Evolutionary conservation across 306 rosid species (phyloP), one percentile per base, ranked within the genome.

Genomic region (Gastrolobium villosum): DNA sequence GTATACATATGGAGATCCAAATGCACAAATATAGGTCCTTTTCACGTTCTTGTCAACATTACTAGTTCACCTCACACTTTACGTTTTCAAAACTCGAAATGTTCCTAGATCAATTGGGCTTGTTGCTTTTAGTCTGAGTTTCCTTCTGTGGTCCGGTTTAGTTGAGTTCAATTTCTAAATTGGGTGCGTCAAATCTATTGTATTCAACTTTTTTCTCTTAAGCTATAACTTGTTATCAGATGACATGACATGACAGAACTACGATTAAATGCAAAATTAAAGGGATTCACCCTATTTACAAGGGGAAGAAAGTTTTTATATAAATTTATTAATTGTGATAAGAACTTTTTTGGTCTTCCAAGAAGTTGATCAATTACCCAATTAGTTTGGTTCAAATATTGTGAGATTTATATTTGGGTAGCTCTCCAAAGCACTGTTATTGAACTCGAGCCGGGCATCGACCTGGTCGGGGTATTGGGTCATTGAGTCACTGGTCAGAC

Each of bases 61-160:
- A 46, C 66, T 30, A 55, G 72, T 78, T 72, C 80, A 72, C 65
- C 80, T 49, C 43, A 52, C 86, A 64, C 59, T 4, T 77, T 30
- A 49, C 65, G 70, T 70, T 69, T 43, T 60, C 62, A 78, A 31
- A 65, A 77, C 60, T 43, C 60, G 3, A 46, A 15, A 36, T 32
- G 55, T 53, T 10, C 34, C 63, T 60, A 11, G 44, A 76, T 13
- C 20, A 26, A 10, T 50, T 55, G 20, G 64, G 20, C 61, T 35
- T 15, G 28, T 72, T 37, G 75, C 78, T 61, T 68, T 41, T 31
- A 34, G 35, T 4, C 35, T 41, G 53, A 76, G 74, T 41, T 61
- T 69, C 55, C 41, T 3, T 34, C 13, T 2, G 60, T 67, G 39
- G 55, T n/a, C 4, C 30, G 56, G 32, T 1, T 57, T 67, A 7